Conservation (phyloP, 2,329 filamentous ascomycete genomes). For the Cytospora leucostoma region DNA sequence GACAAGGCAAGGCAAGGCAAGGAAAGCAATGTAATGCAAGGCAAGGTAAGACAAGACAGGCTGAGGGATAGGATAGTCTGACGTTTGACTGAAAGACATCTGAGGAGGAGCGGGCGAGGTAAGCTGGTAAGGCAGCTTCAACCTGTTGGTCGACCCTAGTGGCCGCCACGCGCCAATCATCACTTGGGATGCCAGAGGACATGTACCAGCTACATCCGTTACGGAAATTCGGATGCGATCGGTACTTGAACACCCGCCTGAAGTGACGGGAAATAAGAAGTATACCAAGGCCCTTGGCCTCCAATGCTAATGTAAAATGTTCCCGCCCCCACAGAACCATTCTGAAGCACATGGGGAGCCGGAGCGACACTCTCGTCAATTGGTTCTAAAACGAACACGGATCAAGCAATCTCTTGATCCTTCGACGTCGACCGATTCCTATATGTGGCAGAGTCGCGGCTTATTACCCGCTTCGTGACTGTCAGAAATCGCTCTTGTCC, state of each 20-base stretch:
- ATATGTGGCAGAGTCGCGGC: not conserved
- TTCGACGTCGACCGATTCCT: not conserved
- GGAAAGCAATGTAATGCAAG: not conserved
- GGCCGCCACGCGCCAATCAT: not conserved
- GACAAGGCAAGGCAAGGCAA: not conserved
- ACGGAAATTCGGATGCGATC: not conserved
- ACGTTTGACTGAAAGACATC: not conserved
- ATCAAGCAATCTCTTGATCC: constrained; percentile 15
- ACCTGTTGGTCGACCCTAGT: constrained; percentile 1
- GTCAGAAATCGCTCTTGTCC: not conserved
- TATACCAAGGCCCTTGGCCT: not conserved
- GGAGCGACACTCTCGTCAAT: constrained; percentile 15
- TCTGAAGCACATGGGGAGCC: constrained; percentile 5
- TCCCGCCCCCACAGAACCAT: constrained; percentile 8
- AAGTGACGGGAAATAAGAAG: not conserved
- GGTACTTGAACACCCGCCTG: not conserved
- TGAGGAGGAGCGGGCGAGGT: not conserved
- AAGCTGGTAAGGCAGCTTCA: not conserved
- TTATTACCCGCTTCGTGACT: not conserved
- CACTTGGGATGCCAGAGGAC: not conserved
- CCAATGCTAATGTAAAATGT: not conserved
- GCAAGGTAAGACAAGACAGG: not conserved
- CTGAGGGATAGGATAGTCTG: not conserved
- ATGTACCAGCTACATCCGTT: not conserved
- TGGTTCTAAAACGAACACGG: constrained; percentile 16